Base-by-base conservation (phyloP, 352 stramenopile species). In the Globisporangium cylindrosporum region DNA sequence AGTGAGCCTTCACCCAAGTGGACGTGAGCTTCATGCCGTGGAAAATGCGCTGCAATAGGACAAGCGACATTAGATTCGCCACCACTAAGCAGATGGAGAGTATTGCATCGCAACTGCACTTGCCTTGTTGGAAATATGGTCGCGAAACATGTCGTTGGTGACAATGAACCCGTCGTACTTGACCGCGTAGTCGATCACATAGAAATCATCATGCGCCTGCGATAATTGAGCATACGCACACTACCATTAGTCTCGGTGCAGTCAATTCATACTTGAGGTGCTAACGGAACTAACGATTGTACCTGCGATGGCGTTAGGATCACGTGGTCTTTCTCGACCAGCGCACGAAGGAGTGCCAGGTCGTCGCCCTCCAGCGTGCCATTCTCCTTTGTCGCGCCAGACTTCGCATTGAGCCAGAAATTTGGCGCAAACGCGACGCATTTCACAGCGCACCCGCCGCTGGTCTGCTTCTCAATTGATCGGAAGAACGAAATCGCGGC, bases 71-170 rank as follows among this genome's bases (percentile, higher is more conserved):
- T 25, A 46, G 56, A 49, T 22, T 27, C 4, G 7, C 22, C 9
- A 34, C 12, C 25, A 58, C 24, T 25, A 46, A 34, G 27, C 4
- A 49, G 18, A 54, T n/a, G 36, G 60, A 24, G 22, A 18, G 36
- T 9, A 29, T 15, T 15, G 61, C 14, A 20, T 3, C 38, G 1
- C 1, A 43, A 53, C 18, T 32, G 7, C 36, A 67, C 72, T 46
- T 67, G 84, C 84, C 73, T 89, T 89, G 59, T 93, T 82, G 34
- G 83, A 69, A 7, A 97, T 75, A 54, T 96, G 88, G 70, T 97
- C 90, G n/a, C 91, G 85, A 66, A 96, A 97, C 82, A 97, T 93
- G 73, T 97, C 91, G 76, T 97, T 97, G 3, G 86, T 97, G 58
- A 97, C 89, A 58, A 97, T 88, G 64, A 94, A 94, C 22, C 89